Evolutionary conservation across 2,329 filamentous ascomycete genomes (phyloP).

Genomic region (Alternaria brassicicola): DNA sequence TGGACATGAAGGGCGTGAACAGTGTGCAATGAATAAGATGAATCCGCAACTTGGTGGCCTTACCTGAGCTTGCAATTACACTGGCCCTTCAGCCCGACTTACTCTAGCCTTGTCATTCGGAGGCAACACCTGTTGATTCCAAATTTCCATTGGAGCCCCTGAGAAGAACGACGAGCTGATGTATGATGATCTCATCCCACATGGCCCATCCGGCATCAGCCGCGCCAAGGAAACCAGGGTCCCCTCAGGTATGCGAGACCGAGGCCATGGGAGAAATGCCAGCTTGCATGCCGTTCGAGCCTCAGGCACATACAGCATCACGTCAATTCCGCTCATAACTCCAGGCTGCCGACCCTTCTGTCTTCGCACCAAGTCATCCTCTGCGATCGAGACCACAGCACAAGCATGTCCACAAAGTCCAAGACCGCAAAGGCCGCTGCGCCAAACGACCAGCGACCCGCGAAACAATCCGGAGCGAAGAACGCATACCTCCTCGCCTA

Average conservation of each 20-base stretch:
- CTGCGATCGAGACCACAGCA: neutral
- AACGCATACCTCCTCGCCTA: constrained; percentile 77
- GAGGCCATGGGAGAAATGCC: constrained; percentile 9
- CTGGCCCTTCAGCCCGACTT: too few species aligned
- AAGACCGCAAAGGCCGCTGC: neutral
- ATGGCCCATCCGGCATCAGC: constrained; percentile 4
- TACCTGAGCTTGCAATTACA: too few species aligned
- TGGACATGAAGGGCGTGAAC: neutral
- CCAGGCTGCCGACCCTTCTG: neutral
- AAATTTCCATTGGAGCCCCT: too few species aligned
- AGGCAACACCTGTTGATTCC: too few species aligned
- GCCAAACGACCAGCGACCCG: constrained; percentile 8
- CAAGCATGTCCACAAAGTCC: constrained; percentile 8
- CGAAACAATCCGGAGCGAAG: constrained; percentile 22
- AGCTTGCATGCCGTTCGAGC: neutral
- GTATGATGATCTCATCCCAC: constrained; percentile 26
- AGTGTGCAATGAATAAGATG: neutral
- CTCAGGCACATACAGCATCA: neutral
- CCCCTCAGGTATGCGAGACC: constrained; percentile 9
- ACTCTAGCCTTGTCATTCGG: too few species aligned
- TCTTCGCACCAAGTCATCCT: neutral
- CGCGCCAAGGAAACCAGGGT: constrained; percentile 16
- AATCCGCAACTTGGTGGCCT: neutral
- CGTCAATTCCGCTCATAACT: neutral
- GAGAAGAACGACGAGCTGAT: neutral